Percentiles rank a stretch among this genome's conserved stretches.
Evolutionary conservation across 495 filamentous ascomycete species (phyloP).

Genomic region (Opeltia flavorubescens): DNA sequence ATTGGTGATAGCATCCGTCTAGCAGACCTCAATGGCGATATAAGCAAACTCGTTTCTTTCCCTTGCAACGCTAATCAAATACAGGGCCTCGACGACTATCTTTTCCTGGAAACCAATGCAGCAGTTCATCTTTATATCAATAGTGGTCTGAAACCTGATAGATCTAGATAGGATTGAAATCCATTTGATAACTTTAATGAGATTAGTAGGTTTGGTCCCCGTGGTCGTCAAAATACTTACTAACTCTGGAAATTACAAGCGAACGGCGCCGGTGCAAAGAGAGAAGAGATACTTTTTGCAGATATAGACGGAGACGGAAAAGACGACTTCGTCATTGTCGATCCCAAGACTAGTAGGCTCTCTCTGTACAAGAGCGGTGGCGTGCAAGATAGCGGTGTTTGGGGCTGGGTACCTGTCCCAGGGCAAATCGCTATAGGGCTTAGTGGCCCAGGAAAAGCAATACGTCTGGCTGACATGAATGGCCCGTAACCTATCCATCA

Average conservation of each 20-base stretch:
- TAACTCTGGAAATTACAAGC: too few relatives aligned
- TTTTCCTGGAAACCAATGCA: not conserved
- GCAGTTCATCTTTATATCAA: not conserved
- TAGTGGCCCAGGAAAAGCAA: not conserved
- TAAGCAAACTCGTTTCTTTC: too few relatives aligned
- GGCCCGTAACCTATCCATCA: too few relatives aligned
- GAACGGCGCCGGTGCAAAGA: not conserved
- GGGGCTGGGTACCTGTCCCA: not conserved
- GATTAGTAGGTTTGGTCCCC: too few relatives aligned
- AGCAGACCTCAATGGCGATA: not conserved
- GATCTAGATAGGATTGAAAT: not conserved
- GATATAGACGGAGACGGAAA: conserved; percentile 10
- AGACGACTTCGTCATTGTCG: conserved; percentile 8
- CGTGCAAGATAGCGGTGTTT: not conserved
- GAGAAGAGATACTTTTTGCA: not conserved
- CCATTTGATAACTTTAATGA: not conserved
- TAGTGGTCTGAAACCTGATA: not conserved
- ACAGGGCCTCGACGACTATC: not conserved
- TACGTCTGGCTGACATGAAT: not conserved
- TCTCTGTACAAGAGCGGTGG: not conserved
- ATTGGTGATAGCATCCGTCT: conserved; percentile 1
- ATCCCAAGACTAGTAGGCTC: not conserved
- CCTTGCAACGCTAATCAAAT: too few relatives aligned
- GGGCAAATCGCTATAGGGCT: not conserved
- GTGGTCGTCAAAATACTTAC: too few relatives aligned